Evolutionary conservation across 345 rosid species (phyloP).

Genomic region (Diplotaxis tenuifolia): DNA sequence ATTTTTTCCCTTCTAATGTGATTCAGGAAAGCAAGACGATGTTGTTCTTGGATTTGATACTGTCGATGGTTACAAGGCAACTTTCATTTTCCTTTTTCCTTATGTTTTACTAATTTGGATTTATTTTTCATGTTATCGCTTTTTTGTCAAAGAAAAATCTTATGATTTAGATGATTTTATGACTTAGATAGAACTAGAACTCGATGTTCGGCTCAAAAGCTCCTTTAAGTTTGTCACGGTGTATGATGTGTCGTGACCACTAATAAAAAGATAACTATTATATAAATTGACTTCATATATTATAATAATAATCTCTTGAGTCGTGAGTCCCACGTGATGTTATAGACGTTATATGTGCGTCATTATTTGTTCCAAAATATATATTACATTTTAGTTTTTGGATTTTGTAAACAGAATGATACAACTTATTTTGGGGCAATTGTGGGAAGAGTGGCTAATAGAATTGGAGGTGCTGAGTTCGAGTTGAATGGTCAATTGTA

Average conservation of each 20-base stretch:
- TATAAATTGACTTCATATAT: too few relatives aligned
- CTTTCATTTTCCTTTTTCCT: too few relatives aligned
- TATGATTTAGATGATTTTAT: not conserved
- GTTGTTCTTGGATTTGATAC: slow-evolving; percentile 54
- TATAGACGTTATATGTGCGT: not conserved
- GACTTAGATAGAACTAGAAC: too few relatives aligned
- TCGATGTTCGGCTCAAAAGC: not conserved
- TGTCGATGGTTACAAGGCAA: slow-evolving; percentile 48
- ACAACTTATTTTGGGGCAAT: slow-evolving; percentile 73
- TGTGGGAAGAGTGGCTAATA: slow-evolving; percentile 83
- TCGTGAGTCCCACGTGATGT: not conserved
- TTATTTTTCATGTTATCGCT: not conserved
- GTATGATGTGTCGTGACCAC: too few relatives aligned
- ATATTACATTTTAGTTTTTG: not conserved
- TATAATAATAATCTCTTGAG: not conserved
- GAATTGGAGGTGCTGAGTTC: slow-evolving; percentile 66
- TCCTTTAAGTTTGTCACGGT: too few relatives aligned
- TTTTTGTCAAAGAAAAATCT: not conserved
- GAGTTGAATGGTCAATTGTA: slow-evolving; percentile 54
- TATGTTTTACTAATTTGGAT: not conserved
- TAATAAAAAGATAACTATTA: too few relatives aligned
- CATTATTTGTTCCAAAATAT: too few relatives aligned
- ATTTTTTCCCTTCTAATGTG: not conserved
- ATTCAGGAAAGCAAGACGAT: slow-evolving; percentile 52
- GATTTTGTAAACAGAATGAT: slow-evolving; percentile 48